Base-by-base conservation (phyloP, 2,329 filamentous ascomycete species). In the Apiospora aurea region DNA sequence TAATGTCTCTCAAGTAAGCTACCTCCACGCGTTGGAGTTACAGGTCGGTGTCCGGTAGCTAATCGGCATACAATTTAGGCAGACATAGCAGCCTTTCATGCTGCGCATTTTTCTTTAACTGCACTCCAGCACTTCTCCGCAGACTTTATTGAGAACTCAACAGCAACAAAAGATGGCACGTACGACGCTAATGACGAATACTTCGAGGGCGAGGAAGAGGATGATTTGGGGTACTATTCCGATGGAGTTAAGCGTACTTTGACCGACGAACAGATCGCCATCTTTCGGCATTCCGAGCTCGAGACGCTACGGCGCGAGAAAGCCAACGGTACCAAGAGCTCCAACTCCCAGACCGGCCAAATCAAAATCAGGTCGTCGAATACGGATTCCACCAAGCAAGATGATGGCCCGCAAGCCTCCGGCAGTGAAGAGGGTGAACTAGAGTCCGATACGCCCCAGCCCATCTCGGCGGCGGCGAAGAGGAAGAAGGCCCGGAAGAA, bases 281-380 rank as follows among this genome's bases (percentile, higher is more conserved):
- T 97, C 73, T 98, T 98, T 80, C 89, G 95, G 73, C 94, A 97
- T 79, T 96, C 93, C 2, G 96, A 98, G 81, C 88, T 97, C 29
- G 91, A 96, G 78, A 83, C 89, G 16, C 84, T 97, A 51, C 84
- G 93, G 38, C 89, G 89, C 74, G 84, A 87, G 73, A 80, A 82
- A 69, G 81, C 82, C 57, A 84, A 80, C 72, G 81, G 72, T 66
- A 69, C 14, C 11, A 61, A 70, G 61, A 18, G 29, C 34, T 41
- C 47, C 13, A 14, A 38, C 10, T 21, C 14, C 5, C 18, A 18
- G 29, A 75, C 75, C 61, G 41, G 14, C 10, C 76, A 69, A 75
- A 75, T 72, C 73, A 71, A 74, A 18, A 73, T 74, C 16, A 13
- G 29, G 1, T 34, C 34, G 34, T 10, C 34, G 41, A 69, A 73